These are phyloP conservation scores for Arachis hypogaea DNA, from an alignment of 306 rosid species.

Conservation along the genomic window DNA sequence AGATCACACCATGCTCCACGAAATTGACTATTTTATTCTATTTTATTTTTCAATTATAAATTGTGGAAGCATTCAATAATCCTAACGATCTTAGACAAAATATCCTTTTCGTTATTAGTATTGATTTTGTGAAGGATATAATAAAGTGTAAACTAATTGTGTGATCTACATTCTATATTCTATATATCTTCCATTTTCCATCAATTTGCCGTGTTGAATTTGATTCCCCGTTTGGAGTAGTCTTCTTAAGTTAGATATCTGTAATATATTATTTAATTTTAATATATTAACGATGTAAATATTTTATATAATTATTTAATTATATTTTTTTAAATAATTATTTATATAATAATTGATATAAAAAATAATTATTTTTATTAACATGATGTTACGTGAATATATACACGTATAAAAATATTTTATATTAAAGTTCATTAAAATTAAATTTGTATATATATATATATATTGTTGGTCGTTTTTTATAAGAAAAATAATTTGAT, in stretches of 20 bases:
- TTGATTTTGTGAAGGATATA: constrained; percentile 34
- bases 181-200: constrained; percentile 36
- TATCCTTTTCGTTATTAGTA: constrained; percentile 26
- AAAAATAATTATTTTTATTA: too few species aligned
- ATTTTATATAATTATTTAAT: too few species aligned
- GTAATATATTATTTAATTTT: too few species aligned
- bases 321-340: too few species aligned
- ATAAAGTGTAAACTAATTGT: constrained; percentile 37
- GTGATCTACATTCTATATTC: neutral
- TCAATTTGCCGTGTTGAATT: constrained; percentile 52
- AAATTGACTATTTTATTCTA: constrained; percentile 43
- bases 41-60: constrained; percentile 16
- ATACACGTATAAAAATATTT: too few species aligned
- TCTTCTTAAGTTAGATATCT: constrained; percentile 38
- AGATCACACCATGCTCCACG: constrained; percentile 25
- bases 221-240: constrained; percentile 41
- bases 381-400: too few species aligned
- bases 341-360: too few species aligned
- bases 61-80: constrained; percentile 41
- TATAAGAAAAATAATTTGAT: neutral
- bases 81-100: constrained; percentile 22
- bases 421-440: too few species aligned
- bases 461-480: constrained; percentile 37
- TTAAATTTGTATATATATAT: neutral
- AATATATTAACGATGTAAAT: too few species aligned